Conservation (phyloP, 345 rosid genomes). For the Mangifera indica region DNA sequence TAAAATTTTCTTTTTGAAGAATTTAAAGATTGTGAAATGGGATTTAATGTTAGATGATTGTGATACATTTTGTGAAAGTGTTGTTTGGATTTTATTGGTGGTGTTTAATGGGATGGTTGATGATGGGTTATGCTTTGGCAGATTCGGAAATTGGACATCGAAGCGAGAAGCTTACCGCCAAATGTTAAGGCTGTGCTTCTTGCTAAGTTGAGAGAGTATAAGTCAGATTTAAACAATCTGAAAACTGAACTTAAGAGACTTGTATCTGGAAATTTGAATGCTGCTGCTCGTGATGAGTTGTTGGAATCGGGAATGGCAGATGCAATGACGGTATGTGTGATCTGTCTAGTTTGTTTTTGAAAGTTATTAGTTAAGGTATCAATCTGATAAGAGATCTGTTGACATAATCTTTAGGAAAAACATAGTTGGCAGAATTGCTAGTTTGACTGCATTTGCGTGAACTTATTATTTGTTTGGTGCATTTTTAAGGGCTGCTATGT, state of each 20-base stretch:
- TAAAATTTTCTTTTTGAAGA: no score
- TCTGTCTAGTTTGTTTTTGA: neutral
- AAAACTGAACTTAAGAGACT: constrained; percentile 71
- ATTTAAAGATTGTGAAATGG: no score
- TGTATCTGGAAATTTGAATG: constrained; percentile 45
- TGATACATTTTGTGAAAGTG: no score
- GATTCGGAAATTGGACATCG: constrained; percentile 88
- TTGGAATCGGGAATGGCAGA: constrained; percentile 82
- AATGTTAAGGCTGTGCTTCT: constrained; percentile 66
- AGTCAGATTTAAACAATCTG: constrained; percentile 80
- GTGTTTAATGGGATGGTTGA: constrained; percentile 9
- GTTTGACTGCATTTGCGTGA: neutral
- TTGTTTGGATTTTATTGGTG: neutral
- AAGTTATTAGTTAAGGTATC: constrained; percentile 1
- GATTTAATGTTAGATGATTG: no score
- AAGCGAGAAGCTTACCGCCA: constrained; percentile 79
- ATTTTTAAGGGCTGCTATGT: neutral
- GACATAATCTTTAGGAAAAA: neutral
- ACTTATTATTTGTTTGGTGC: neutral
- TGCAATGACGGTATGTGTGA: constrained; percentile 48
- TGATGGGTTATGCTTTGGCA: constrained; percentile 21
- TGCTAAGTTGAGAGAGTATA: constrained; percentile 76
- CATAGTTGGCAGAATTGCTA: neutral
- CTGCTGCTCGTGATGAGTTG: constrained; percentile 67
- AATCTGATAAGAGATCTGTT: no score